Percentiles rank a stretch among this genome's conserved stretches.
phyloP scores from a whole-genome alignment of 345 rosid species.

The Euphorbia lathyris region DNA sequence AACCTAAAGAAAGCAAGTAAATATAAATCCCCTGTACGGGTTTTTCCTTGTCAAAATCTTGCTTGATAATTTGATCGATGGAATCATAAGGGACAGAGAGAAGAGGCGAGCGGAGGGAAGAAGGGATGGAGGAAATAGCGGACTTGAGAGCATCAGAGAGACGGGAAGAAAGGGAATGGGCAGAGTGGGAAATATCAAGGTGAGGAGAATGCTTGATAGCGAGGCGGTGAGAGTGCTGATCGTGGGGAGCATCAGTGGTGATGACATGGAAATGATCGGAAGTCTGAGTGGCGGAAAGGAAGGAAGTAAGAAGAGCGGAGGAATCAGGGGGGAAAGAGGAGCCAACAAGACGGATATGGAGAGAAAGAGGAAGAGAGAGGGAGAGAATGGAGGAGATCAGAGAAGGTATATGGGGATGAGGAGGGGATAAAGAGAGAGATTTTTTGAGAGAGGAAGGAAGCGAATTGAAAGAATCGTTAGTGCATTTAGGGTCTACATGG shows the following conservation, averaged over 20 bases:
- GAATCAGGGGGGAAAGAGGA: conserved; percentile 25
- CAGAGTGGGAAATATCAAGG: conserved; percentile 25
- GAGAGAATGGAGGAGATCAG: conserved; percentile 27
- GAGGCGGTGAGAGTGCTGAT: conserved; percentile 20
- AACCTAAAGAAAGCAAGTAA: conserved; percentile 64
- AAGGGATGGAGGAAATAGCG: conserved; percentile 35
- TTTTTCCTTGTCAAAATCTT: conserved; percentile 66
- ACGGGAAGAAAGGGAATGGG: conserved; percentile 21
- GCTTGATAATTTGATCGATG: conserved; percentile 53
- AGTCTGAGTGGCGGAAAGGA: conserved; percentile 20
- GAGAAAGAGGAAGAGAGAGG: conserved; percentile 22
- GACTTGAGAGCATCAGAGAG: conserved; percentile 47
- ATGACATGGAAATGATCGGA: conserved; percentile 34
- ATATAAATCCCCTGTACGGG: conserved; percentile 63
- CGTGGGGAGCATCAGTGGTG: conserved; percentile 18
- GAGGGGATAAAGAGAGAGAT: conserved; percentile 18
- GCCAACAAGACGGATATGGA: conserved; percentile 32
- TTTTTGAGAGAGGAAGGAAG: conserved; percentile 27
- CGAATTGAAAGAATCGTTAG: conserved; percentile 44
- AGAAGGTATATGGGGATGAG: conserved; percentile 11
- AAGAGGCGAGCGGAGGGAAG: conserved; percentile 65
- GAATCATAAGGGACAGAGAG: conserved; percentile 46
- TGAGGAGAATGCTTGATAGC: conserved; percentile 30
- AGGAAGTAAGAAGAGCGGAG: conserved; percentile 21
- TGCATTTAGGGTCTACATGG: conserved; percentile 52